A percentile compares a stretch with the other conserved stretches of the same genome.
phyloP scores from a whole-genome alignment of 164 flowering plant species.

The Santalum album region DNA sequence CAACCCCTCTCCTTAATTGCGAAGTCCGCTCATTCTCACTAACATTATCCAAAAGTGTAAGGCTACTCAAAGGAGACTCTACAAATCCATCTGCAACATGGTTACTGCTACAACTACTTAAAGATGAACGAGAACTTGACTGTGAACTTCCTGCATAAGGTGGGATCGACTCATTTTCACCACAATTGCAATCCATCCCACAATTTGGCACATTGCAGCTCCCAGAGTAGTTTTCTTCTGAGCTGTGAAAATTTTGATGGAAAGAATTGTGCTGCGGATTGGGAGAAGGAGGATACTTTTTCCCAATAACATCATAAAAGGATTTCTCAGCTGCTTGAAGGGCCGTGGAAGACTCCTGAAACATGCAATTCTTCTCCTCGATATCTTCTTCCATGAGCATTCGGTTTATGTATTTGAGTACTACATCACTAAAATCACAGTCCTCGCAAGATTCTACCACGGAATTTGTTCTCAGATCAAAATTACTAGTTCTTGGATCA shows the following conservation, averaged over 20 bases:
- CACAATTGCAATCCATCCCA: too few species aligned
- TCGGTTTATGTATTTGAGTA: neutral
- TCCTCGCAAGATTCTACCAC: neutral
- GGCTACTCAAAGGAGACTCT: too few species aligned
- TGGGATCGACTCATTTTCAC: neutral
- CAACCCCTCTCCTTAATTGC: too few species aligned
- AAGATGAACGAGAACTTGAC: too few species aligned
- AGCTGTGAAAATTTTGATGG: neutral
- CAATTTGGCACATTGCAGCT: too few species aligned
- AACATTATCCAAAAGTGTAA: too few species aligned
- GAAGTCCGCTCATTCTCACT: too few species aligned
- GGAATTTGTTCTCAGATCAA: too few species aligned
- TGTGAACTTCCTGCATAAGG: neutral
- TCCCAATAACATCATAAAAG: neutral
- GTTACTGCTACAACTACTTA: too few species aligned
- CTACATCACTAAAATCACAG: neutral
- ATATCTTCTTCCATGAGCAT: neutral
- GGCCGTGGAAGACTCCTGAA: neutral
- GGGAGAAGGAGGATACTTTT: neutral
- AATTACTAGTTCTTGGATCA: too few species aligned
- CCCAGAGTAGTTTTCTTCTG: neutral
- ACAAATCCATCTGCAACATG: too few species aligned
- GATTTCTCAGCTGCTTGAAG: neutral
- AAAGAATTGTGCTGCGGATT: neutral
- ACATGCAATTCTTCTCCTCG: neutral